These are phyloP conservation scores for Rosa multiflora DNA, from an alignment of 306 rosid genomes.

Conservation along the genomic window DNA sequence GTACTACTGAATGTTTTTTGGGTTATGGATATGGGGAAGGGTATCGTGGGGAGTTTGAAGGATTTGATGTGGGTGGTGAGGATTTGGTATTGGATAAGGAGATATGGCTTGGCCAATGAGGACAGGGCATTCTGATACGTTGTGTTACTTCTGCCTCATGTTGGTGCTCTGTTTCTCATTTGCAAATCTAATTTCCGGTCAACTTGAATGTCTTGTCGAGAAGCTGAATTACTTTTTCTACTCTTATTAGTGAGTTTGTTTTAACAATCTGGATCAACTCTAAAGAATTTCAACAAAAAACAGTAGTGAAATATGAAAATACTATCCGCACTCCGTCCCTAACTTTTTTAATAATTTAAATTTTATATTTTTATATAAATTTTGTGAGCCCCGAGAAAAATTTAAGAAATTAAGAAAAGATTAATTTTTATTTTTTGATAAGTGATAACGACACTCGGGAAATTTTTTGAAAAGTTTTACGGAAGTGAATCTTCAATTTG, in stretches of 20 bases:
- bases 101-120: slow-evolving; percentile 57
- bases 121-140: slow-evolving; percentile 43
- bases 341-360: too few species aligned
- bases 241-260: not conserved
- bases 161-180: slow-evolving; percentile 3
- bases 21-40: not conserved
- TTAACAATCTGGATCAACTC: too few species aligned
- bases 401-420: too few species aligned
- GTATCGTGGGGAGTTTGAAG: slow-evolving; percentile 12
- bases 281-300: too few species aligned
- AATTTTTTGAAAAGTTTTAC: too few species aligned
- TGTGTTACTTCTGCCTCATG: slow-evolving; percentile 25
- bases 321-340: too few species aligned
- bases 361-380: too few species aligned
- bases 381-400: too few species aligned
- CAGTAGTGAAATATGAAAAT: too few species aligned
- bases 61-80: slow-evolving; percentile 41
- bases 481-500: too few species aligned
- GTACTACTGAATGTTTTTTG: not conserved
- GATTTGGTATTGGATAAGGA: slow-evolving; percentile 55
- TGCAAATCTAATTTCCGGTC: slow-evolving; percentile 16
- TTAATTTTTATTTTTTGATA: too few species aligned
- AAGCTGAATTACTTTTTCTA: not conserved
- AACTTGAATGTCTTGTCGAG: not conserved
- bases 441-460: too few species aligned